These are phyloP conservation scores for Xerocomus spinulosus DNA, from an alignment of 768 basidiomycete species.

Conservation along the genomic window DNA sequence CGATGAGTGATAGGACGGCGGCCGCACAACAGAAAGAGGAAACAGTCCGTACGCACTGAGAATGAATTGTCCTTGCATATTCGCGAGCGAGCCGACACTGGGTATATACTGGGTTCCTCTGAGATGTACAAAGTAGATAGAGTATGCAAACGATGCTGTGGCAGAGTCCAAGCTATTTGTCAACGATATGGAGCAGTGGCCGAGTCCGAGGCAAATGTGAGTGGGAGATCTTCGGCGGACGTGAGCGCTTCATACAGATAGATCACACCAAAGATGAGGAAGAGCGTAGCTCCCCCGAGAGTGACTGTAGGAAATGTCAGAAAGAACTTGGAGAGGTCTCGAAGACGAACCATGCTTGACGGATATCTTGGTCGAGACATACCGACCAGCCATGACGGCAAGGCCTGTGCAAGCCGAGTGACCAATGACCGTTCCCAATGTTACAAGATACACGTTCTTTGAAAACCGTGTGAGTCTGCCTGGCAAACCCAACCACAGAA, in stretches of 20 bases:
- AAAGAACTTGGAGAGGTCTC: background rate
- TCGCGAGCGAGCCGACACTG: background rate
- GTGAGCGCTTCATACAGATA: constrained; percentile 65
- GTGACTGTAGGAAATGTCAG: constrained; percentile 55
- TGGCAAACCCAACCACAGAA: background rate
- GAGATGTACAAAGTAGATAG: background rate
- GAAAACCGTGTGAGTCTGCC: too few species aligned
- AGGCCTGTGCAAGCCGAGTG: constrained; percentile 84
- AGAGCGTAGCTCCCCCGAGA: constrained; percentile 72
- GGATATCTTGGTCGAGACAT: constrained; percentile 89
- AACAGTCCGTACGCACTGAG: background rate
- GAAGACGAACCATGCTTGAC: constrained; percentile 76
- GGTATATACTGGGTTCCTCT: background rate
- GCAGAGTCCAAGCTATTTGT: background rate
- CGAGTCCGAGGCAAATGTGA: constrained; percentile 12
- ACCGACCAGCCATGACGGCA: constrained; percentile 92
- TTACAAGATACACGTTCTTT: constrained; percentile 90
- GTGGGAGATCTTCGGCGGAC: constrained; percentile 18
- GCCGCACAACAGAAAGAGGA: background rate
- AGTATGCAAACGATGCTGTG: constrained; percentile 1
- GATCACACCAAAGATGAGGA: constrained; percentile 77
- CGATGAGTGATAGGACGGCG: background rate
- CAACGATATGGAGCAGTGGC: background rate
- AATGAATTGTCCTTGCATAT: background rate
- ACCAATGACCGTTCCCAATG: constrained; percentile 84